Evolutionary conservation across 1,284 basidiomycete species (phyloP), one percentile per base, ranked within the genome.

Genomic region (Ganoderma resinaceum): DNA sequence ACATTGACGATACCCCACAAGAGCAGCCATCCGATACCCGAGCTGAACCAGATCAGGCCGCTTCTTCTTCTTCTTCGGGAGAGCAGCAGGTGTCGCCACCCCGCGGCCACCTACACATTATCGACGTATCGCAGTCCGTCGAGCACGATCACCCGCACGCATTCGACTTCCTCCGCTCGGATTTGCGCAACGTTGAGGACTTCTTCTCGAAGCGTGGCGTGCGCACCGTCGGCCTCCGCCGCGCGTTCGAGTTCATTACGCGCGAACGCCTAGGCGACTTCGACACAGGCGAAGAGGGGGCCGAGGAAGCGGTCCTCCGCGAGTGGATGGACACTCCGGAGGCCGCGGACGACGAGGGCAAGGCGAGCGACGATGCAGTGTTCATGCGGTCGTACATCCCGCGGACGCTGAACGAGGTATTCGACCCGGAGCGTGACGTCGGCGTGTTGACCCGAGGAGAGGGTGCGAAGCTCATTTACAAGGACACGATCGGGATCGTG

Each of bases 71-170:
- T 14, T 6, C 23, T 20, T 12, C 31, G 2, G 58, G 23, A 26
- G 58, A 65, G 20, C 40, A 42, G 20, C 23, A 37, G 23, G 26
- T 58, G 5, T 29, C 63, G 29, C 61, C 60, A 16, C 65, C 69
- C 18, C 74, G 65, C 31, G 82, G 80, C 2, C 95, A 97, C 77
- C 86, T 98, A 18, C 97, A 89, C 82, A 94, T 99, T 77, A 99
- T 99, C 81, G 98, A 99, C 79, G 98, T 99, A 69, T 98, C 96
- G 2, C 98, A 99, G 81, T 96, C 95, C 65, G 97, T 99, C 53
- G 98, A 99, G 78, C 97, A 99, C 77, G 97, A 99, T 80, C 98
- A 99, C 77, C 97, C 97, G 0, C 87, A 92, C 46, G 95, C 96
- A 0, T 98, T 96, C 78, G 97, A 99, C 80, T 99, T 99, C 80